Evolutionary conservation across 495 filamentous ascomycete genomes (phyloP).

Genomic region (Cairneyella variabilis): DNA sequence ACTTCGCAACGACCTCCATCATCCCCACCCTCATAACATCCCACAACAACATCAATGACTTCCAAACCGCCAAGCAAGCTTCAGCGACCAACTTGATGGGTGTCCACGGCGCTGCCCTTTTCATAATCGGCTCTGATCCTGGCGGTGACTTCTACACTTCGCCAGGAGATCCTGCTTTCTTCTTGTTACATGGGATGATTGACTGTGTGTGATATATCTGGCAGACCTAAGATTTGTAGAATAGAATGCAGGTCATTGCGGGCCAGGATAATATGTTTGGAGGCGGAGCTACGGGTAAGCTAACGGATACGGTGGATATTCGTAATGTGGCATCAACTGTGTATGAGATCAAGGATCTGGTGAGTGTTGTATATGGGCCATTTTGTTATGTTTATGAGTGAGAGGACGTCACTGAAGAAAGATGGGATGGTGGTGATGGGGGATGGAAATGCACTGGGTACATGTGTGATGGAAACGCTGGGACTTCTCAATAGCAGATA

Average conservation of each 20-base stretch:
- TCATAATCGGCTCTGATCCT: conserved; percentile 17
- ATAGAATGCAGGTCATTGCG: conserved; percentile 31
- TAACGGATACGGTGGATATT: conserved; percentile 42
- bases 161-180: conserved; percentile 65
- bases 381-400: conserved; percentile 49
- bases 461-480: too few relatives aligned
- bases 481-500: too few relatives aligned
- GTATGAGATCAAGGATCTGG: conserved; percentile 40
- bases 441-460: too few relatives aligned
- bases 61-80: conserved; percentile 38
- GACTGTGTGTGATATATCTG: conserved; percentile 18
- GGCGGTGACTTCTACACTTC: conserved; percentile 50
- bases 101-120: conserved; percentile 32
- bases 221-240: conserved; percentile 46
- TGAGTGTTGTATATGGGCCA: conserved; percentile 43
- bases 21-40: conserved; percentile 25
- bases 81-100: conserved; percentile 44
- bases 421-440: too few relatives aligned
- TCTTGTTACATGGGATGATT: conserved; percentile 31
- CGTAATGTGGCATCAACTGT: conserved; percentile 34
- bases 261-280: conserved; percentile 39
- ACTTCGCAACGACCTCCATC: neutral
- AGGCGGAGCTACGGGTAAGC: conserved; percentile 26
- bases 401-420: too few relatives aligned
- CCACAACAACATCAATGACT: neutral